A percentile compares a stretch with the other conserved stretches of the same genome.
phyloP scores from a whole-genome alignment of 805 yeast genomes.

The Metschnikowia borealis region DNA sequence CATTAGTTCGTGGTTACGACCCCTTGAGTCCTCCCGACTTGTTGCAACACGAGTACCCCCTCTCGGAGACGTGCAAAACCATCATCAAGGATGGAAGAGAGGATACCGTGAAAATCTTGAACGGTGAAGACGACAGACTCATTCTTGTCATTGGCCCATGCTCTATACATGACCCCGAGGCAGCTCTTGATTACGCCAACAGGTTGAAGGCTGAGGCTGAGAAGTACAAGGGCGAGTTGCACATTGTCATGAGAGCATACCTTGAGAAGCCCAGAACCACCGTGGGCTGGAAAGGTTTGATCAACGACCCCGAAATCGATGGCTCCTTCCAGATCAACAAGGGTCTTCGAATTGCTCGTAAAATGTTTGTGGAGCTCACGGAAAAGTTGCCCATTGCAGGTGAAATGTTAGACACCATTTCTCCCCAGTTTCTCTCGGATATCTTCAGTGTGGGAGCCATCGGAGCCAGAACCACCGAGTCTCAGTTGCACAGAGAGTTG shows the following conservation, averaged over 20 bases:
- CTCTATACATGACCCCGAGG: conserved; percentile 86
- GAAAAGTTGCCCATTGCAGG: conserved; percentile 84
- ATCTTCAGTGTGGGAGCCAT: conserved; percentile 92
- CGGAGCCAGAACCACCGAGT: conserved; percentile 98
- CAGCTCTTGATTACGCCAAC: conserved; percentile 84
- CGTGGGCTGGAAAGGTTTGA: conserved; percentile 98
- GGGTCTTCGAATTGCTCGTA: conserved; percentile 84
- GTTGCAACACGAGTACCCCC: conserved; percentile 79
- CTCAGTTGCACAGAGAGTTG: conserved; percentile 94
- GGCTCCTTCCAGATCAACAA: conserved; percentile 91
- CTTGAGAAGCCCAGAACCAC: conserved; percentile 98
- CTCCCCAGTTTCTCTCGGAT: conserved; percentile 93
- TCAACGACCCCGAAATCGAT: conserved; percentile 94
- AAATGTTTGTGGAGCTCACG: conserved; percentile 79
- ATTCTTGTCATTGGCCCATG: conserved; percentile 94
- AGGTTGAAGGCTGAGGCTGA: conserved; percentile 64
- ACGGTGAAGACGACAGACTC: conserved; percentile 75
- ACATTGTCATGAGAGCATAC: conserved; percentile 94
- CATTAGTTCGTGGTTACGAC: conserved; percentile 72
- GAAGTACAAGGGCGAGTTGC: conserved; percentile 71
- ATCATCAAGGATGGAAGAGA: conserved; percentile 75
- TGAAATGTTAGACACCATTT: conserved; percentile 96
- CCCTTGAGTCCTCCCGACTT: conserved; percentile 93
- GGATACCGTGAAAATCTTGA: conserved; percentile 70
- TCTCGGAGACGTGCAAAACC: conserved; percentile 48